Evolutionary conservation across 1,139 yeast species (phyloP), one percentile per base, ranked within the genome.

Genomic region (Pichia sp.): DNA sequence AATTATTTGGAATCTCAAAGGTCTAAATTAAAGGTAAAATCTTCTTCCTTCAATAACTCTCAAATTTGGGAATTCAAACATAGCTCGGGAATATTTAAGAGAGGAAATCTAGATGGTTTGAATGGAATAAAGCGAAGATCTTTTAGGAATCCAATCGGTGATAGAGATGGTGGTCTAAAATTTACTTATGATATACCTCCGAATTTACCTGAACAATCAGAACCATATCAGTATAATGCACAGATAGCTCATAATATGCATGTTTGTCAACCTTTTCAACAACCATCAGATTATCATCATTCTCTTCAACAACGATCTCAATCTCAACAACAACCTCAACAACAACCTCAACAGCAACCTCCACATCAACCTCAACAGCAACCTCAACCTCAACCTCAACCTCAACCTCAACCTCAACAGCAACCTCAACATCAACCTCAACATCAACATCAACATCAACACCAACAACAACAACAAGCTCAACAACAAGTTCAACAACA

Each of bases 51-150:
- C 34, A 13, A 32, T n/a, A 31, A 24, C 19, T 5, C 47, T 36
- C 54, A 49, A 24, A 50, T 64, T 5, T 89, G 97, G 97, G 95
- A 86, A 61, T 89, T 89, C 64, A 80, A 81, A 50, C 98, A 89
- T 57, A 78, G 84, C 34, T 76, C 80, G 31, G 95, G 93, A 6
- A 66, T 71, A 45, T 89, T 89, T 62, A 75, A 72, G 52, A 80
- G 85, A 46, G 88, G 86, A 42, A 91, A 88, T 56, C 77, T 79
- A 45, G 78, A 72, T 34, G 69, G 79, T 10, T 64, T 86, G 41
- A 67, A 77, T 13, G 69, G 73, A 37, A 86, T 86, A 51, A 85
- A 82, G 56, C 68, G 95, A 47, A 67, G 95, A 34, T 68, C 76
- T 2, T 53, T 58, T 35, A 56, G 53, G 25, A 53, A 56, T 29